Percentiles rank a stretch among this genome's conserved stretches.
These are phyloP conservation scores for Emergomyces orientalis DNA, from an alignment of 2,329 filamentous ascomycete genomes.

Conservation along the genomic window DNA sequence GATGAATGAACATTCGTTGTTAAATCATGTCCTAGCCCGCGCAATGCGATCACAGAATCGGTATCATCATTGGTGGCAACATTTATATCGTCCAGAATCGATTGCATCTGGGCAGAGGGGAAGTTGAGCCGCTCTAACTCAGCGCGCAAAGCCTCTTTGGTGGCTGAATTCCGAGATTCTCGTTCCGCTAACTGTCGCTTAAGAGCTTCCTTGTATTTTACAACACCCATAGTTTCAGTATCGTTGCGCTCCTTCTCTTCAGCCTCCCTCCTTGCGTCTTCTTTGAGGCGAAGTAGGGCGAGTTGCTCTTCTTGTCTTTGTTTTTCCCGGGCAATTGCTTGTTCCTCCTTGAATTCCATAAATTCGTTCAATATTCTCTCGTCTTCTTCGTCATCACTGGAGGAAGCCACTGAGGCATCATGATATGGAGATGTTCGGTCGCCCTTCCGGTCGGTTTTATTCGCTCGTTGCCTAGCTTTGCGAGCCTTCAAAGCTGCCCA, in stretches of 20 bases:
- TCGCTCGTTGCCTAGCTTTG: slow-evolving; percentile 7
- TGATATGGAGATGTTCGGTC: background rate
- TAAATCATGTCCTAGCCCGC: background rate
- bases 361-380: background rate
- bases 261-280: slow-evolving; percentile 3
- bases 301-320: background rate
- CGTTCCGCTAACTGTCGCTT: background rate
- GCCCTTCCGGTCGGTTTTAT: background rate
- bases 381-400: background rate
- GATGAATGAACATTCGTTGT: background rate
- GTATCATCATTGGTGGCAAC: background rate
- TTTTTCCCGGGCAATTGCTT: background rate
- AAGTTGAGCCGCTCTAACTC: slow-evolving; percentile 6
- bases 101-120: slow-evolving; percentile 3
- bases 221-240: slow-evolving; percentile 7
- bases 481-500: slow-evolving; percentile 6
- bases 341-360: slow-evolving; percentile 2
- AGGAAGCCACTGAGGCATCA: background rate
- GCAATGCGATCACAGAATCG: background rate
- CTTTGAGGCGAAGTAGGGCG: background rate
- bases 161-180: background rate
- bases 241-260: background rate
- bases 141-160: slow-evolving; percentile 3
- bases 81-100: slow-evolving; percentile 7
- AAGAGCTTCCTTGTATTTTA: slow-evolving; percentile 9